Conservation (phyloP, 805 yeast species). For the Sugiyamaella boreocaroliniensis region DNA sequence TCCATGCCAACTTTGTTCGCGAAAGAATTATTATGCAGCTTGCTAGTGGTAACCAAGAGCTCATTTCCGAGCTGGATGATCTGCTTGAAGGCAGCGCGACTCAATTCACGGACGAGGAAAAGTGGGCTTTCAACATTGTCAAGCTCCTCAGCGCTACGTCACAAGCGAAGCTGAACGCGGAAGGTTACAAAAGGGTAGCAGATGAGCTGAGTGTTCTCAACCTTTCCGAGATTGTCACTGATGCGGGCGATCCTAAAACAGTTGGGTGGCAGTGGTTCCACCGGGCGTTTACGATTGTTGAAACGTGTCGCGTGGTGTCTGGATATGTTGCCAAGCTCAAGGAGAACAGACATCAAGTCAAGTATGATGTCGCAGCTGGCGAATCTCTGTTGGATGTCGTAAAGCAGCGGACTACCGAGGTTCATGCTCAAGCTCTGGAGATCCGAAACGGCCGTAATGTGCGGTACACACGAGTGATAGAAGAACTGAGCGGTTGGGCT, state of each 20-base stretch:
- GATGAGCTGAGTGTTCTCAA: neutral
- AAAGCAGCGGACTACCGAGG: neutral
- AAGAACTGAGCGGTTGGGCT: constrained; percentile 19
- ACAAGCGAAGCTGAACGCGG: constrained; percentile 1
- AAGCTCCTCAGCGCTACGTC: constrained; percentile 15
- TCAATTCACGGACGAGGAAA: constrained; percentile 34
- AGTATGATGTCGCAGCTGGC: constrained; percentile 7
- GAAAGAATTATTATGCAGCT: constrained; percentile 22
- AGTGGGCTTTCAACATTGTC: constrained; percentile 29
- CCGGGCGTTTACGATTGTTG: constrained; percentile 23
- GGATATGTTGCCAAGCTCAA: constrained; percentile 13
- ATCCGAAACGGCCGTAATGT: constrained; percentile 10
- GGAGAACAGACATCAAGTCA: constrained; percentile 13
- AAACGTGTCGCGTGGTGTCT: constrained; percentile 19
- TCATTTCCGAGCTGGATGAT: constrained; percentile 6
- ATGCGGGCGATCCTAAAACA: neutral
- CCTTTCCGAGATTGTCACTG: neutral
- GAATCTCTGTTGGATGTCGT: constrained; percentile 2
- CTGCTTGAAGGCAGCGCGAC: neutral
- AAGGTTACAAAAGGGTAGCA: constrained; percentile 4
- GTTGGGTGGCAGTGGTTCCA: constrained; percentile 26
- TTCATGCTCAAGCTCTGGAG: constrained; percentile 13
- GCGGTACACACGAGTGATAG: constrained; percentile 2
- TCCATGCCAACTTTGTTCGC: constrained; percentile 34
- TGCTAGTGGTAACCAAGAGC: constrained; percentile 9